Base-by-base conservation (phyloP, 2,329 filamentous ascomycete genomes). In the Aureobasidium leucospermi region DNA sequence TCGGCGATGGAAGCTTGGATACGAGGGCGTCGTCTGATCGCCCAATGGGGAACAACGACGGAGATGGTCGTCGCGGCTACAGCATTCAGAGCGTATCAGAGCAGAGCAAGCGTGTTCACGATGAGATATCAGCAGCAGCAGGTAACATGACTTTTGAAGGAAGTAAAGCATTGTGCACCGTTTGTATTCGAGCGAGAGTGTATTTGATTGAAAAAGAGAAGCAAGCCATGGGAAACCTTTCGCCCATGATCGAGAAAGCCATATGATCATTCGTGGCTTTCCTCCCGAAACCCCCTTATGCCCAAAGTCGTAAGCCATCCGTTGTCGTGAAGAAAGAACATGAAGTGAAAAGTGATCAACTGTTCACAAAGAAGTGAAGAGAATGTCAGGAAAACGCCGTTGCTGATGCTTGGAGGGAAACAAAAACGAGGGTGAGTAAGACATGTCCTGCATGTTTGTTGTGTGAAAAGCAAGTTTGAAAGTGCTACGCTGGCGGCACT, bases 361-460 rank as follows among this genome's bases (percentile, higher is more conserved):
- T 46, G 19, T 23, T 38, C 52, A 56, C 52, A 46, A 56, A 56
- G 41, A 36, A 56, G 52, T 4, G 41, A 56, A 46, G 9, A 6
- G 29, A 38, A 31, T 23, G 32, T 6, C 3, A 23, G 7, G 13
- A 52, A 45, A n/a, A 56, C 39, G 39, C 39, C 52, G 13, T 36
- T 36, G 41, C 41, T 56, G 13, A 56, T 56, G 52, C 52, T 56
- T 45, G 6, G 13, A 13, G 29, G 2, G 10, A n/a, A 34, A 6
- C 31, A 23, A 51, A 23, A 51, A 16, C 3, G 38, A 38, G 6
- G 29, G 16, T 45, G 16, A 11, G 2, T 28, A 8, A 34, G n/a
- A 36, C 52, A 56, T 56, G 52, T 46, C 52, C 52, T 45, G 52
- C 52, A 56, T 56, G 52, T 31, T 32, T 15, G 11, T 3, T 36